phyloP scores from a whole-genome alignment of 2,329 filamentous ascomycete genomes.

The Aureobasidium melanogenum region DNA sequence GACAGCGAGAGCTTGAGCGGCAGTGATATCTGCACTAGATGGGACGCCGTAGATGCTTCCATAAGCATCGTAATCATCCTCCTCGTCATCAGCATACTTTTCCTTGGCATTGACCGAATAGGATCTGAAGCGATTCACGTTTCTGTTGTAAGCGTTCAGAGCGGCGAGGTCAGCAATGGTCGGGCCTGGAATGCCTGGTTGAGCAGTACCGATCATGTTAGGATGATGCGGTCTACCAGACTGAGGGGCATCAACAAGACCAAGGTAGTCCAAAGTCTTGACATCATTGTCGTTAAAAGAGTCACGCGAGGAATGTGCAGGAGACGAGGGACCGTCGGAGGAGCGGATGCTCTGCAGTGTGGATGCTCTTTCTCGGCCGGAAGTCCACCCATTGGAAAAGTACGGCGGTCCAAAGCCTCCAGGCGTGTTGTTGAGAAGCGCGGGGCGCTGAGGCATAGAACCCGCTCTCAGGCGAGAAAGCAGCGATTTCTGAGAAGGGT shows the following conservation, averaged over 20 bases:
- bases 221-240: slow-evolving; percentile 33
- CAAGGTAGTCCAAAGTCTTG: slow-evolving; percentile 89
- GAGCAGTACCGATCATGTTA: neutral
- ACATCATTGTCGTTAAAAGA: slow-evolving; percentile 81
- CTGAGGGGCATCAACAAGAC: slow-evolving; percentile 87
- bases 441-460: slow-evolving; percentile 84
- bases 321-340: slow-evolving; percentile 77
- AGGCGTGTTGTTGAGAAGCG: slow-evolving; percentile 46
- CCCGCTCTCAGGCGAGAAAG: slow-evolving; percentile 82
- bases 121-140: slow-evolving; percentile 82
- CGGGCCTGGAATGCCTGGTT: slow-evolving; percentile 8
- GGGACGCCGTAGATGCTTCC: slow-evolving; percentile 49
- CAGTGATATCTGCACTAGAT: slow-evolving; percentile 49
- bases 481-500: slow-evolving; percentile 30
- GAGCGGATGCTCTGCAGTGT: slow-evolving; percentile 88
- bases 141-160: slow-evolving; percentile 66
- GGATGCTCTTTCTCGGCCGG: slow-evolving; percentile 70
- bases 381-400: slow-evolving; percentile 79
- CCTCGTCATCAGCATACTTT: slow-evolving; percentile 85
- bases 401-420: slow-evolving; percentile 79
- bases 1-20: slow-evolving; percentile 48
- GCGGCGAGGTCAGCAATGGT: slow-evolving; percentile 69
- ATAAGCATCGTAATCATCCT: slow-evolving; percentile 54
- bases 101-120: slow-evolving; percentile 99
- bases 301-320: slow-evolving; percentile 76